Percentiles rank a stretch among this genome's conserved stretches.
Conservation (phyloP, 1,284 basidiomycete genomes). For the Inonotus obliquus region DNA sequence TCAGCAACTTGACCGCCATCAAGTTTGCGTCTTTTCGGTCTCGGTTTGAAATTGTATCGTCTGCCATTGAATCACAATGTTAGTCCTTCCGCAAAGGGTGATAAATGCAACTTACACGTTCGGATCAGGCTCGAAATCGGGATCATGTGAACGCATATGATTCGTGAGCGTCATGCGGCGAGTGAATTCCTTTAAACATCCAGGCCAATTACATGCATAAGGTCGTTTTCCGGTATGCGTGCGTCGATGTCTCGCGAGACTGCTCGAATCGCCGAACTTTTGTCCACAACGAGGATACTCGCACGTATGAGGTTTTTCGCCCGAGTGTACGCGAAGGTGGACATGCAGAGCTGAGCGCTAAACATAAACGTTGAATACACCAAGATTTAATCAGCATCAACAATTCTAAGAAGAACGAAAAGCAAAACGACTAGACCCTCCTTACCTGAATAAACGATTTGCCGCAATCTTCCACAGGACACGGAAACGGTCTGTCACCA, state of each 20-base stretch:
- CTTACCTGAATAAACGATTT: conserved; percentile 83
- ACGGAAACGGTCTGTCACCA: conserved; percentile 80
- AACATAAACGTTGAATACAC: not conserved
- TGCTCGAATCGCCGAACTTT: conserved; percentile 85
- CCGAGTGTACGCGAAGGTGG: conserved; percentile 82
- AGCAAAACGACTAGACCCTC: conserved; percentile 12
- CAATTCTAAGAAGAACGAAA: not conserved
- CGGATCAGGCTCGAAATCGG: conserved; percentile 75
- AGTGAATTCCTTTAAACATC: conserved; percentile 82
- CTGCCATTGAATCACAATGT: conserved; percentile 33
- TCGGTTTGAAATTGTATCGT: conserved; percentile 71
- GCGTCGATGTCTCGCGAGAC: conserved; percentile 81
- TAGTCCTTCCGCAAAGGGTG: conserved; percentile 13
- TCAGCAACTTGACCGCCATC: conserved; percentile 30
- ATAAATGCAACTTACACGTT: conserved; percentile 53
- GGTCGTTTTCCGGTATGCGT: conserved; percentile 82
- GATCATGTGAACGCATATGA: conserved; percentile 81
- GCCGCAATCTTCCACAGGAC: conserved; percentile 64
- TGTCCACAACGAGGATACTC: conserved; percentile 81
- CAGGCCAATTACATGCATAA: conserved; percentile 74
- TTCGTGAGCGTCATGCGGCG: conserved; percentile 73
- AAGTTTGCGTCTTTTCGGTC: conserved; percentile 59
- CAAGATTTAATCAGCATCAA: conserved; percentile 17
- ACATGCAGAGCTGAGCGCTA: conserved; percentile 84
- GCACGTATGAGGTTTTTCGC: conserved; percentile 85